Evolutionary conservation across 331 rosid genomes (phyloP).

Genomic region (Saraca asoca): DNA sequence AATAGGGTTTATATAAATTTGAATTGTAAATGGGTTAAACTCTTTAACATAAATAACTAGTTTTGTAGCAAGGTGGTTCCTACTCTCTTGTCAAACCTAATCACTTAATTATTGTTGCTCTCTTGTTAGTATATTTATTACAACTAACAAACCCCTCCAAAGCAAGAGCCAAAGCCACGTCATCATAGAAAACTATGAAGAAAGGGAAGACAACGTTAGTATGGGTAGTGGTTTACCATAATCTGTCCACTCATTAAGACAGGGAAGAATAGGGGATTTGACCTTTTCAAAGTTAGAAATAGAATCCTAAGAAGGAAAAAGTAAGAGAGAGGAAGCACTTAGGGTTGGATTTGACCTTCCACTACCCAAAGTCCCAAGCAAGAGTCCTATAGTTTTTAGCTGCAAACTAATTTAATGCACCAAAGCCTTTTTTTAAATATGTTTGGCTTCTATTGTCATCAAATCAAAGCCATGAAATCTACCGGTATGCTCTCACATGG

Average conservation of each 20-base stretch:
- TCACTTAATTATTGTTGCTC: too few relatives aligned
- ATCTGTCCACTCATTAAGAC: slow-evolving; percentile 8
- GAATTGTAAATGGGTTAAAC: too few relatives aligned
- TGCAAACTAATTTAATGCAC: slow-evolving; percentile 34
- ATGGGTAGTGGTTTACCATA: background rate
- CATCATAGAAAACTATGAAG: background rate
- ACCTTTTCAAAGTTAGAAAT: slow-evolving; percentile 29
- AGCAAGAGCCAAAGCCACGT: slow-evolving; percentile 15
- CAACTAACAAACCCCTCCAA: slow-evolving; percentile 11
- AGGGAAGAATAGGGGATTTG: background rate
- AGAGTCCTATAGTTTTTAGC: slow-evolving; percentile 16
- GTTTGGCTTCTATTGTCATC: slow-evolving; percentile 22
- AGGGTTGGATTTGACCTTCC: slow-evolving; percentile 56
- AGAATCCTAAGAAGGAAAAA: slow-evolving; percentile 62
- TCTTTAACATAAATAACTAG: too few relatives aligned
- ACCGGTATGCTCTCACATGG: slow-evolving; percentile 38
- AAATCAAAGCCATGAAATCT: background rate
- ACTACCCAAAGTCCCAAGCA: slow-evolving; percentile 35
- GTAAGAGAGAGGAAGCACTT: too few relatives aligned
- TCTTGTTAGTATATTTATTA: background rate
- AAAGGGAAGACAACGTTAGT: slow-evolving; percentile 6
- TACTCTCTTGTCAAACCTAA: too few relatives aligned
- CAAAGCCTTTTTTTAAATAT: slow-evolving; percentile 31
- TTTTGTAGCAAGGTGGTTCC: too few relatives aligned
- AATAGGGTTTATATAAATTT: too few relatives aligned